These are phyloP conservation scores for Triadica sebifera DNA, from an alignment of 345 rosid species.

Conservation along the genomic window DNA sequence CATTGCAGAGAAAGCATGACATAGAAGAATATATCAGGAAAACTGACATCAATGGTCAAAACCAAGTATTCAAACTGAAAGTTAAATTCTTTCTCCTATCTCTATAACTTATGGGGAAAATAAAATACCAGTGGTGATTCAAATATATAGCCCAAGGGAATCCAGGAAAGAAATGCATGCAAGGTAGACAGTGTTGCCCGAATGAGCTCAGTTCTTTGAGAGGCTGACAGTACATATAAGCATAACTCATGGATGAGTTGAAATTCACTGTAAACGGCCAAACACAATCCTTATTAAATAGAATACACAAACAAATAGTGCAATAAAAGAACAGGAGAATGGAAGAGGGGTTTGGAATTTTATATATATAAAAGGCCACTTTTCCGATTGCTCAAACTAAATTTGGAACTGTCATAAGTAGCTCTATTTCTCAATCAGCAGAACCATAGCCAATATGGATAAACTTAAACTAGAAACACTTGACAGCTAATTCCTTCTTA, in stretches of 20 bases:
- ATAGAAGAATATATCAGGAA: slow-evolving; percentile 17
- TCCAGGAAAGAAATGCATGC: slow-evolving; percentile 99
- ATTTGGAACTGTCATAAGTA: background rate
- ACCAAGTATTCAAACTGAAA: slow-evolving; percentile 12
- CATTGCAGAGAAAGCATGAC: slow-evolving; percentile 25
- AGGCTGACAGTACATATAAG: slow-evolving; percentile 89
- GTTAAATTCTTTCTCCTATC: slow-evolving; percentile 22
- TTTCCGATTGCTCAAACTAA: background rate
- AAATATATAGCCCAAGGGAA: slow-evolving; percentile 96
- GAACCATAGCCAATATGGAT: background rate
- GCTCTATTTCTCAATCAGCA: background rate
- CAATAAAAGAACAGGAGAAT: background rate
- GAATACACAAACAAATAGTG: background rate
- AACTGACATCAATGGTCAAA: slow-evolving; percentile 9
- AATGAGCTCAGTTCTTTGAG: slow-evolving; percentile 91
- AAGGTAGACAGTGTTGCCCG: slow-evolving; percentile 87
- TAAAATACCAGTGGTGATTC: slow-evolving; percentile 85
- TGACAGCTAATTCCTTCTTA: background rate
- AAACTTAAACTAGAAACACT: background rate
- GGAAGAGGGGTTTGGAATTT: background rate
- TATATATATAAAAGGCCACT: background rate
- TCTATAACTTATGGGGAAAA: background rate
- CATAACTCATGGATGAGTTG: slow-evolving; percentile 97
- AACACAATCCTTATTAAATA: slow-evolving; percentile 10
- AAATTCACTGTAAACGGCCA: slow-evolving; percentile 72